A percentile compares a stretch with the other conserved stretches of the same genome.
phyloP scores from a whole-genome alignment of 2,329 filamentous ascomycete species.

The Pseudogymnoascus sp. region DNA sequence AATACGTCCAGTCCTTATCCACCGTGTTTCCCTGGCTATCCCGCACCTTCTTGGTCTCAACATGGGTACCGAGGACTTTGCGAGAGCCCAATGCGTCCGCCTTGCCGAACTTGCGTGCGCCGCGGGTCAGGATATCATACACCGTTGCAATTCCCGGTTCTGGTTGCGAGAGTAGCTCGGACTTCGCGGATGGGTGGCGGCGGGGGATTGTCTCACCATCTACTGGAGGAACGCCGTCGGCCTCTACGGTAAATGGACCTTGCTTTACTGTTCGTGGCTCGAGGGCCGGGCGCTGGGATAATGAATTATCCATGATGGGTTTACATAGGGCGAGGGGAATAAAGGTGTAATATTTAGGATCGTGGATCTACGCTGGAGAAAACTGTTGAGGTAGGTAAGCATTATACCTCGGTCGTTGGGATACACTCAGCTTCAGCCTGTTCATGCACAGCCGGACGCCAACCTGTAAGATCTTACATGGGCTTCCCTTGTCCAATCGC shows the following conservation, averaged over 20 bases:
- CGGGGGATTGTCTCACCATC: conserved; percentile 65
- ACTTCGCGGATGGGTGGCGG: conserved; percentile 49
- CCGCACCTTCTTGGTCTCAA: conserved; percentile 78
- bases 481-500: too few species aligned
- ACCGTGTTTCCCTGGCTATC: conserved; percentile 72
- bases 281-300: background rate
- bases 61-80: conserved; percentile 66
- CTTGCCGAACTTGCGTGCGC: conserved; percentile 58
- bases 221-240: conserved; percentile 47
- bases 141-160: conserved; percentile 57
- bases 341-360: background rate
- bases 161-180: conserved; percentile 48
- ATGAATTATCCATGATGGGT: background rate
- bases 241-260: conserved; percentile 55
- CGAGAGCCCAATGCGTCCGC: conserved; percentile 61
- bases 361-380: background rate
- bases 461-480: too few species aligned
- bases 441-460: too few species aligned
- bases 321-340: background rate
- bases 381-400: background rate
- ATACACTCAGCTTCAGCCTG: background rate
- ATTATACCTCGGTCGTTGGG: background rate
- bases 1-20: conserved; percentile 81
- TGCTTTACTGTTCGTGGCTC: conserved; percentile 24
- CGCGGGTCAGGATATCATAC: conserved; percentile 66